A percentile compares a stretch with the other conserved stretches of the same genome.
phyloP scores from a whole-genome alignment of 169 alveolate species.

The Eimeria maxima region DNA sequence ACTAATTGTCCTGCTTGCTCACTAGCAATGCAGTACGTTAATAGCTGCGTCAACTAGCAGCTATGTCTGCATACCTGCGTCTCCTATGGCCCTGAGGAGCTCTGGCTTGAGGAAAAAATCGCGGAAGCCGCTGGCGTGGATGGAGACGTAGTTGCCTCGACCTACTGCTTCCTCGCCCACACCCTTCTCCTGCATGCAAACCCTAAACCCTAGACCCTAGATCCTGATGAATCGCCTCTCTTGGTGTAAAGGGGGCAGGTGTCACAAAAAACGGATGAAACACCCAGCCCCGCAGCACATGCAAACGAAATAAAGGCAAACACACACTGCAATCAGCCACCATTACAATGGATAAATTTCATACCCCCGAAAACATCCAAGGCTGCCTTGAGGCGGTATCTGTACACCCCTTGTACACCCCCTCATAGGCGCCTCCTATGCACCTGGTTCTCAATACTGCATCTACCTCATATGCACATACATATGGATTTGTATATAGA shows the following conservation, averaged over 20 bases:
- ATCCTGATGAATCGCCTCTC: not conserved
- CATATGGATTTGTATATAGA: too few species aligned
- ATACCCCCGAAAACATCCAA: not conserved
- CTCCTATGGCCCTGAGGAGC: constrained; percentile 97
- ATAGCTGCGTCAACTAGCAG: not conserved
- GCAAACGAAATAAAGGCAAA: not conserved
- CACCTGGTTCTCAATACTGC: not conserved
- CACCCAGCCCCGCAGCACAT: not conserved
- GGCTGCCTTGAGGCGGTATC: not conserved
- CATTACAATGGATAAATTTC: not conserved
- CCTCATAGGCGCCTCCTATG: not conserved
- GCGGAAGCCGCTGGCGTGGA: constrained; percentile 87
- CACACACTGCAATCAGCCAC: not conserved
- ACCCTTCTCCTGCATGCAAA: constrained; percentile 77
- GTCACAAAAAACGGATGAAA: not conserved
- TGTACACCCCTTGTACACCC: not conserved
- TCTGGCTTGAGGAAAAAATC: constrained; percentile 98
- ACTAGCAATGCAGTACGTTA: too few species aligned
- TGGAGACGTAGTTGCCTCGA: constrained; percentile 86
- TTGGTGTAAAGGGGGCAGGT: not conserved
- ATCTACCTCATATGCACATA: not conserved
- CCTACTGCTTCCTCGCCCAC: constrained; percentile 83
- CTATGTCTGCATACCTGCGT: constrained; percentile 87
- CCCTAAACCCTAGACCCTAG: constrained; percentile 40
- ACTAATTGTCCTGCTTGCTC: too few species aligned